Evolutionary conservation across 78 protist genomes (phyloP), one percentile per base, ranked within the genome.

Genomic region (Emiliania huxleyi): DNA sequence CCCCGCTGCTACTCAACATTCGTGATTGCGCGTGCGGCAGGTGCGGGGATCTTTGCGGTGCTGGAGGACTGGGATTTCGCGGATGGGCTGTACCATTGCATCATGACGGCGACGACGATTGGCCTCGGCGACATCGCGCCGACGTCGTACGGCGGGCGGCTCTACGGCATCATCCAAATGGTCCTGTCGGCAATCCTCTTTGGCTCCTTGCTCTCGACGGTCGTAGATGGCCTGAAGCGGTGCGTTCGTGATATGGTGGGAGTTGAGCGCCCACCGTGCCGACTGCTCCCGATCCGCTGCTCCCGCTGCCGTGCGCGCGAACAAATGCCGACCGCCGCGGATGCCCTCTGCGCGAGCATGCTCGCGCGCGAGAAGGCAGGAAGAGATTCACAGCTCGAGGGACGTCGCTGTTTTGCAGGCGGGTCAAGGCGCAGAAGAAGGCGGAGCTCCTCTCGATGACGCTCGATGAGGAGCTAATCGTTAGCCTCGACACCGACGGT

Each of bases 61-160:
- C 0, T 69, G 18, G 79, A 69, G 40, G 40, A n/a, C 25, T 69
- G 79, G 79, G 40, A n/a, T 15, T 69, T 33, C 79, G 79, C 38
- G 38, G 19, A 4, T 2, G 79, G 38, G 29, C 21, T 69, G 15
- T 69, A 69, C 40, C 79, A 69, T 15, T 69, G 79, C 79, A n/a
- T 69, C 23, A 11, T 48, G 23, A 48, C 55, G 23, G 55, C 71
- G 29, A 25, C 71, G 29, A 25, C 29, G 6, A 40, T 69, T 19
- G 79, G 79, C 15, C n/a, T 33, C 40, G 79, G 79, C 35, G 79
- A 69, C 79, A n/a, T 69, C 79, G 19, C 26, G 69, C 46, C n/a
- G 43, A 38, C 1, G 71, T 48, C 90, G 71, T n/a, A 84, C 71
- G 90, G 42, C 21, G 90, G 90, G 33, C 56, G 90, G 46, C 44